phyloP scores from a whole-genome alignment of 2,329 filamentous ascomycete genomes.

The Rutstroemia sp. region DNA sequence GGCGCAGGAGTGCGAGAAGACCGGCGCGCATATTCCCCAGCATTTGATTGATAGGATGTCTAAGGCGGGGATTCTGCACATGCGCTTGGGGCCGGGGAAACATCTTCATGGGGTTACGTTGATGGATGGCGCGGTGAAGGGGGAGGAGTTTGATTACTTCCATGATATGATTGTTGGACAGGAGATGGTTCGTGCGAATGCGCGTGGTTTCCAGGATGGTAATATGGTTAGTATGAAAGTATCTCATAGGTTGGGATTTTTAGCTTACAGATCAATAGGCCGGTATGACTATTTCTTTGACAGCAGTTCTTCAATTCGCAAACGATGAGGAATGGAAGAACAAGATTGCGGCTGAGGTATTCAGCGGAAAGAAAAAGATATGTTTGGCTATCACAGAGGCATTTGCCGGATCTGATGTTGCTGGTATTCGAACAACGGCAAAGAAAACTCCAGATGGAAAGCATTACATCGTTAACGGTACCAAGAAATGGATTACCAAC shows the following conservation, averaged over 20 bases:
- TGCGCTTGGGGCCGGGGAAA: conserved; percentile 76
- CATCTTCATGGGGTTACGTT: conserved; percentile 67
- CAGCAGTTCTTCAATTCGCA: conserved; percentile 74
- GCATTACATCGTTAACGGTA: conserved; percentile 65
- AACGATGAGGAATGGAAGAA: conserved; percentile 59
- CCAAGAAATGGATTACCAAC: conserved; percentile 84
- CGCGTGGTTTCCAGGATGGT: conserved; percentile 77
- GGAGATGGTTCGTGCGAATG: conserved; percentile 63
- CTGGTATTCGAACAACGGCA: conserved; percentile 70
- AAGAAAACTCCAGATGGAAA: conserved; percentile 67
- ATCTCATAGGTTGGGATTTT: background rate
- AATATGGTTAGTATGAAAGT: conserved; percentile 60
- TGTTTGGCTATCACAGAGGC: conserved; percentile 84
- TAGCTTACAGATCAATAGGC: background rate
- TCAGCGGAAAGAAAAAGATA: conserved; percentile 80
- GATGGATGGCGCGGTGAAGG: conserved; percentile 61
- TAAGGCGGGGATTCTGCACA: conserved; percentile 65
- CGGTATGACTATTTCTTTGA: conserved; percentile 65
- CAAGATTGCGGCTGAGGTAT: conserved; percentile 61
- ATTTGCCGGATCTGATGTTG: conserved; percentile 78
- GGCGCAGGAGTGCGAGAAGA: conserved; percentile 67
- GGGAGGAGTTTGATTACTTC: conserved; percentile 81
- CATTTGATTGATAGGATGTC: conserved; percentile 74
- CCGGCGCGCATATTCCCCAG: conserved; percentile 63
- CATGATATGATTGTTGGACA: conserved; percentile 73